Evolutionary conservation across 257 asterid species (phyloP), one percentile per base, ranked within the genome.

Genomic region (Fraxinus anomala): DNA sequence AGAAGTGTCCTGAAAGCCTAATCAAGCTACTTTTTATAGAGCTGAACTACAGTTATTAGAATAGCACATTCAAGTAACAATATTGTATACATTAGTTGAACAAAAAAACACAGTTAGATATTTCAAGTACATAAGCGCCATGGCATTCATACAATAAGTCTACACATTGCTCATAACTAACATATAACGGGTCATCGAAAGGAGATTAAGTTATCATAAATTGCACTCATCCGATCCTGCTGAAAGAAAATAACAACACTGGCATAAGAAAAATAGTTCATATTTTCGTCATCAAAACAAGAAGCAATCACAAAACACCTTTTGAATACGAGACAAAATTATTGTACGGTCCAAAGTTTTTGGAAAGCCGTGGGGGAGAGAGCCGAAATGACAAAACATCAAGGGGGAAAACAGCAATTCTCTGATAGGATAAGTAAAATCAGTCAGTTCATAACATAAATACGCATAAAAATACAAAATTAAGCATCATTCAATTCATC

Each of bases 341-440:
- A 21, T 23, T 28, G 47, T 71, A 26, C 33, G 73, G 76, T 36
- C 78, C 84, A 71, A 65, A 67, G 30, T 42, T 31, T 11, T 23
- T 6, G 68, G 66, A 54, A 73, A 28, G 59, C 47, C 11, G 77
- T 37, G 42, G 42, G 10, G 1, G 42, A 7, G 1, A 36, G 11
- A 37, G 42, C 10, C 40, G 47, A 24, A 39, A 44, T 12, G 0
- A 67, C 72, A 59, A 72, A 61, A 31, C 34, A 65, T 34, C 16
- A 24, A 17, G 10, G 70, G 56, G 47, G n/a, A 9, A 71, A 23
- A 39, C 19, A 19, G 12, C 13, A 72, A 23, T 51, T 40, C 8
- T 5, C 11, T 16, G 13, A 4, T 37, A 40, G 37, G 11, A 12
- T 0, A 72, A 72, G 30, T 26, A 10, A 24, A 19, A 31, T 13